Percentiles rank a stretch among this genome's conserved stretches.
These are phyloP conservation scores for Cymodocea nodosa DNA, from an alignment of 116 monocot genomes.

Conservation along the genomic window DNA sequence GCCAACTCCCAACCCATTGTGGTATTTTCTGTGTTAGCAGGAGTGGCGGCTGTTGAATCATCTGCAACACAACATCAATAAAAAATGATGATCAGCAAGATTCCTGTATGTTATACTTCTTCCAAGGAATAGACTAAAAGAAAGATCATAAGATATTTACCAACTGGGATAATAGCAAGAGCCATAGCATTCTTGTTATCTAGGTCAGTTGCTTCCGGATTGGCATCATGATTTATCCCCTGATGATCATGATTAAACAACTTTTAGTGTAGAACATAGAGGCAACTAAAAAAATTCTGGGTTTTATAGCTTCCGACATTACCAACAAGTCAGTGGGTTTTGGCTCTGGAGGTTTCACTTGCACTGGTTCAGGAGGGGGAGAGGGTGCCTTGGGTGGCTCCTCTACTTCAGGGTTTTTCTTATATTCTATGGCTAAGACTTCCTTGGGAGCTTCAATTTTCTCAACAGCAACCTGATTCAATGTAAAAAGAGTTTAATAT, in stretches of 20 bases:
- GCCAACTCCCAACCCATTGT: conserved; percentile 93
- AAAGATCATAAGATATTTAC: conserved; percentile 26
- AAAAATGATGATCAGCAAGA: conserved; percentile 4
- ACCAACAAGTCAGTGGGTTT: conserved; percentile 65
- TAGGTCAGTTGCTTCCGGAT: conserved; percentile 50
- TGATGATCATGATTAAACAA: conserved; percentile 14
- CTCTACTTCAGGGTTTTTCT: conserved; percentile 44
- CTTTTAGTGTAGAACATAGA: neutral
- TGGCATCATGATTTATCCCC: conserved; percentile 45
- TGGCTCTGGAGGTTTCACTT: conserved; percentile 28
- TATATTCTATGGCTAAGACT: conserved; percentile 71
- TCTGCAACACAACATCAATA: conserved; percentile 30
- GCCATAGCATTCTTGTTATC: conserved; percentile 88
- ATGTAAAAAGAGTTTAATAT: neutral
- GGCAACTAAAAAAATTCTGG: neutral
- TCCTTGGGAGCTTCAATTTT: conserved; percentile 35
- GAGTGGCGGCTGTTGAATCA: conserved; percentile 26
- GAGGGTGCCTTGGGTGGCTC: conserved; percentile 34
- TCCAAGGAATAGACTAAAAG: neutral
- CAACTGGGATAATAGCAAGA: conserved; percentile 89
- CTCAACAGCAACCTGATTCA: conserved; percentile 27
- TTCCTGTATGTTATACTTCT: neutral
- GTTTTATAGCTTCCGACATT: conserved; percentile 10
- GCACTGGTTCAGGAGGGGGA: conserved; percentile 64
- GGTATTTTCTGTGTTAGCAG: conserved; percentile 29